Base-by-base conservation (phyloP, 306 rosid species). In the Senna siamea region DNA sequence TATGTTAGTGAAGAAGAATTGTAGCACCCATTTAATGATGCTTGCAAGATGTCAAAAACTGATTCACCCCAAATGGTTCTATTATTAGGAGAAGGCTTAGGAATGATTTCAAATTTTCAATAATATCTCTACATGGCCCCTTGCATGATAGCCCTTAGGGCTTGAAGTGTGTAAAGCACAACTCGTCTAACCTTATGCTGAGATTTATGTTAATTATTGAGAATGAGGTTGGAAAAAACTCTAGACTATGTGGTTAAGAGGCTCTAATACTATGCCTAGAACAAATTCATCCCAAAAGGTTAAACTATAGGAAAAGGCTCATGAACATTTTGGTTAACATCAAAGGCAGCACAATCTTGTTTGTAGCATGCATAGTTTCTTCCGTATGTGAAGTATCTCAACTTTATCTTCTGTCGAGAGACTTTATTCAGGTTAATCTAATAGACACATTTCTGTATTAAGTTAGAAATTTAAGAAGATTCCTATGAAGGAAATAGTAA, bases 341-440 rank as follows among this genome's bases (percentile, higher is more conserved):
- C 9, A 15, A 59, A 59, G 19, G 43, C 18, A 41, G n/a, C 11
- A 60, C 15, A 60, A 35, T 60, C 66, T 35, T 60, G 47, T 35
- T 7, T 30, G 65, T 32, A 59, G 44, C 20, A 32, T 15, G 44
- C 44, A 14, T 59, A 12, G 22, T 11, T 59, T 41, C 65, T 59
- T 32, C 15, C 47, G 9, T 13, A 13, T 13, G 26, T 59, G 28
- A 17, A 17, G 26, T 35, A 9, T 9, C 23, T 57, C 32, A 14
- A 14, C 41, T n/a, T 60, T 17, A 7, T 35, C 47, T 1, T 38
- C n/a, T 10, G 6, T 18, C 0, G 23, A 35, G 9, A 18, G 48
- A 38, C 28, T 61, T 60, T 35, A 60, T 60, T 35, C 38, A 37
- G 48, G 30, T 61, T 22, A 17, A 61, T 37, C 48, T 61, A 37